Conservation (phyloP, 2,329 filamentous ascomycete genomes). For the Exophiala viscosa region DNA sequence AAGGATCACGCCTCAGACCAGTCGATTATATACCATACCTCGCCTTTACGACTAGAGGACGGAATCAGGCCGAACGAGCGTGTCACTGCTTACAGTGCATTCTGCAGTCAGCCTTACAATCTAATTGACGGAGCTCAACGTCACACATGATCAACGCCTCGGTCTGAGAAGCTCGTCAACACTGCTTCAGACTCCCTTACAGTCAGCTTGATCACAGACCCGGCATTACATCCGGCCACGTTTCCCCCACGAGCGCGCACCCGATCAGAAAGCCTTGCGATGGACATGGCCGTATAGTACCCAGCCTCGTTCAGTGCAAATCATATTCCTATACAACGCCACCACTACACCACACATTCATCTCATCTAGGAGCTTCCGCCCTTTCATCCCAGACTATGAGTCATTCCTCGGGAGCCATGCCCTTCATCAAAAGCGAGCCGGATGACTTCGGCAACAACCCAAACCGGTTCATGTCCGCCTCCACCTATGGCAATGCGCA, state of each 20-base stretch:
- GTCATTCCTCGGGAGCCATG: constrained; percentile 52
- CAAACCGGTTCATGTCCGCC: constrained; percentile 46
- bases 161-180: not conserved
- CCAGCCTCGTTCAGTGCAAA: constrained; percentile 1
- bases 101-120: constrained; percentile 20
- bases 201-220: too few relatives aligned
- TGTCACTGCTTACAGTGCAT: constrained; percentile 20
- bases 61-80: constrained; percentile 16
- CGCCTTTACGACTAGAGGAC: constrained; percentile 7
- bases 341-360: not conserved
- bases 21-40: constrained; percentile 2
- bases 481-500: constrained; percentile 22
- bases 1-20: not conserved
- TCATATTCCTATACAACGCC: not conserved
- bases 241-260: constrained; percentile 5
- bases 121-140: not conserved
- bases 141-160: constrained; percentile 6
- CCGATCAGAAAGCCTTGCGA: constrained; percentile 7
- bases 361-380: not conserved
- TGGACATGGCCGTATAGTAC: constrained; percentile 16
- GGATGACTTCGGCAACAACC: constrained; percentile 58
- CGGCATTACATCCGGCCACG: constrained; percentile 3
- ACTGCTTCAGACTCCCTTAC: not conserved
- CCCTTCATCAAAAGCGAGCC: constrained; percentile 67
- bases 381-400: constrained; percentile 39